Evolutionary conservation across 371 early-diverging fungal species (phyloP).

Genomic region (Parasitella parasitica): DNA sequence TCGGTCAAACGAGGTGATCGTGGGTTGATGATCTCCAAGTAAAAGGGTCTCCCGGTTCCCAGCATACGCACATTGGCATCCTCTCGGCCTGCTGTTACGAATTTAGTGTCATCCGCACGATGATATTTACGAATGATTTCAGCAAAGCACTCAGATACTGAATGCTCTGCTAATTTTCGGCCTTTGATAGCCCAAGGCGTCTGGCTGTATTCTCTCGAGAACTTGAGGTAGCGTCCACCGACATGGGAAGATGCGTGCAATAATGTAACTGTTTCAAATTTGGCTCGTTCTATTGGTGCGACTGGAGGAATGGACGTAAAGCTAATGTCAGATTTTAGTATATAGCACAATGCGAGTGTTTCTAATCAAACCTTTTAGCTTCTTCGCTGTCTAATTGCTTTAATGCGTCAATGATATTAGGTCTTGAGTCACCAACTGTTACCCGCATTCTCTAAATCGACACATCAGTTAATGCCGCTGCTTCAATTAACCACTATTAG

Average conservation of each 20-base stretch:
- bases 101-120: slow-evolving; percentile 64
- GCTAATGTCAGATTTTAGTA: slow-evolving; percentile 2
- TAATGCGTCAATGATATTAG: slow-evolving; percentile 58
- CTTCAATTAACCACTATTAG: neutral
- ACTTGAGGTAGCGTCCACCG: slow-evolving; percentile 84
- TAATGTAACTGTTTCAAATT: slow-evolving; percentile 37
- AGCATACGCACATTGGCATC: slow-evolving; percentile 98
- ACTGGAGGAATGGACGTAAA: slow-evolving; percentile 51
- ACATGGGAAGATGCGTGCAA: slow-evolving; percentile 53
- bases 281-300: slow-evolving; percentile 27
- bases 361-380: slow-evolving; percentile 44
- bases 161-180: slow-evolving; percentile 67
- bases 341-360: neutral
- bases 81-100: slow-evolving; percentile 93
- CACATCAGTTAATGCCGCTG: too few species aligned
- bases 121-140: slow-evolving; percentile 57
- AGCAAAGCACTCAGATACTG: slow-evolving; percentile 82
- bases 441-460: slow-evolving; percentile 43
- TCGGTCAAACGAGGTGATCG: slow-evolving; percentile 29
- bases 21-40: slow-evolving; percentile 87
- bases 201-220: slow-evolving; percentile 81
- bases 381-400: slow-evolving; percentile 47
- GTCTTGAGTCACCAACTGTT: slow-evolving; percentile 57
- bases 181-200: slow-evolving; percentile 84
- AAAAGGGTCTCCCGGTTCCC: slow-evolving; percentile 94